Base-by-base conservation (phyloP, 805 yeast genomes). In the Pichia deserticola region DNA sequence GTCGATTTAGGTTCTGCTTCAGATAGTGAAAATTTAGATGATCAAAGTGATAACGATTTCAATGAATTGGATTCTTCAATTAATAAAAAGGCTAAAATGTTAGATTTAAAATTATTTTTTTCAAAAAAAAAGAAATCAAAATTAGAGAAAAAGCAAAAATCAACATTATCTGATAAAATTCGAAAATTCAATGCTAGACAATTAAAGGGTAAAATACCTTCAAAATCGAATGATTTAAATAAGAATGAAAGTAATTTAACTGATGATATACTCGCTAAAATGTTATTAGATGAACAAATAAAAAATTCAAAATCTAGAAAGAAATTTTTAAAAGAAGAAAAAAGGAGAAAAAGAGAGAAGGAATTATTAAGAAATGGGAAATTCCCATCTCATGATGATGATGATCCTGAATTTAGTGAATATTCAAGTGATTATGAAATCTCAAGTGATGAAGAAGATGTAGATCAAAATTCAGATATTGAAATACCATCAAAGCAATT, bases 361-460 rank as follows among this genome's bases (percentile, higher is more conserved):
- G 48, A 51, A 42, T 29, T 51, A 43, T 40, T 61, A 8, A 20
- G 54, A 35, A 48, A 49, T 3, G 57, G 56, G 4, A 46, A 55
- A 25, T 36, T 44, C n/a, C 52, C 53, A 37, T 41, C 52, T 7
- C 53, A 50, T 33, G 61, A 60, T 10, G 60, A 59, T n/a, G 60
- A 57, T 29, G 66, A 62, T 42, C 66, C 61, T 12, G 66, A 65
- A 32, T 63, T 56, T n/a, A 61, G 61, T 47, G 66, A 62, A 39
- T 54, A 52, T 27, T 58, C 60, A 3, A 63, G 55, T 28, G 65
- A 58, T 29, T 67, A 59, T 36, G 49, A 50, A 15, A 54, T 55
- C 7, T 63, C 53, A 25, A 43, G 45, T 9, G 63, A 55, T 12
- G 55, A 30, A 7, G 42, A 40, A 28, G 25, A 29, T 28, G 42